Evolutionary conservation across 805 yeast genomes (phyloP).

Genomic region (Wickerhamomyces ciferrii): DNA sequence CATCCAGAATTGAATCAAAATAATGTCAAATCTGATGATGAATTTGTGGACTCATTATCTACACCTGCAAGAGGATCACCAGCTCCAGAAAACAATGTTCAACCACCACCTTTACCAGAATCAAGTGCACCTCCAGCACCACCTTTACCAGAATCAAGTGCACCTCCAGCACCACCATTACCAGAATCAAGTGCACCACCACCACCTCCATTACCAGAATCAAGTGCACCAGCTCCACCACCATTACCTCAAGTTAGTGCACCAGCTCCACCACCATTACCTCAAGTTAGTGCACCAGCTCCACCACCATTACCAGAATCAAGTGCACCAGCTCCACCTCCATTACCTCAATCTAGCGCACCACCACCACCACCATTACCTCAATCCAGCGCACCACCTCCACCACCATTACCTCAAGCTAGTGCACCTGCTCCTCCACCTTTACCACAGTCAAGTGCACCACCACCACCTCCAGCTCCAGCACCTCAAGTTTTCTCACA

Average conservation of each 20-base stretch:
- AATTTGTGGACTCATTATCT: background rate
- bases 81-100: slow-evolving; percentile 5
- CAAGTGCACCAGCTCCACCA: slow-evolving; percentile 13
- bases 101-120: slow-evolving; percentile 10
- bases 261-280: slow-evolving; percentile 16
- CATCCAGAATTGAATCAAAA: background rate
- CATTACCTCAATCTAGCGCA: slow-evolving; percentile 16
- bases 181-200: slow-evolving; percentile 4
- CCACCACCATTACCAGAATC: slow-evolving; percentile 25
- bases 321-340: slow-evolving; percentile 24
- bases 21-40: background rate
- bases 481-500: slow-evolving; percentile 21
- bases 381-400: slow-evolving; percentile 21
- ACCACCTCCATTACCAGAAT: slow-evolving; percentile 9
- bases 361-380: slow-evolving; percentile 23
- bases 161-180: slow-evolving; percentile 7
- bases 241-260: slow-evolving; percentile 19
- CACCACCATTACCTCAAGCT: slow-evolving; percentile 31
- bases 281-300: slow-evolving; percentile 22
- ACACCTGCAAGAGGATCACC: slow-evolving; percentile 10
- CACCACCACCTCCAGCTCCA: slow-evolving; percentile 29
- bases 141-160: slow-evolving; percentile 7
- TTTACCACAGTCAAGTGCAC: slow-evolving; percentile 14
- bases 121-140: slow-evolving; percentile 7
- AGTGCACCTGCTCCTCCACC: slow-evolving; percentile 20